Evolutionary conservation across 306 rosid species (phyloP).

Genomic region (Vigna unguiculata): DNA sequence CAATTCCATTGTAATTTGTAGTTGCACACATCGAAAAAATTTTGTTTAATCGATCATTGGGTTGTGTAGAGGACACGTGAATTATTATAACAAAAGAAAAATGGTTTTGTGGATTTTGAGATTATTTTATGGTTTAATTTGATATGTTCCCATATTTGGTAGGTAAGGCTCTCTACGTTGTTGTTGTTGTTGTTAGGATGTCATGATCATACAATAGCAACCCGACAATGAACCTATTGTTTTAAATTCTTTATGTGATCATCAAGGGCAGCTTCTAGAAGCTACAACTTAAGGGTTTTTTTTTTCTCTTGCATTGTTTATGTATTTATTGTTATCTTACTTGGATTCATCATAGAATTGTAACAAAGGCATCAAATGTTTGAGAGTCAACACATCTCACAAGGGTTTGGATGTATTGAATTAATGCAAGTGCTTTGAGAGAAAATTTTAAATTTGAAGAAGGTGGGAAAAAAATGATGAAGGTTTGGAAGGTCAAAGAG

Average conservation of each 20-base stretch:
- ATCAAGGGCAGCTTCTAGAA: conserved; percentile 58
- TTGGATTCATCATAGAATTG: not conserved
- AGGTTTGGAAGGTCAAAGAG: conserved; percentile 52
- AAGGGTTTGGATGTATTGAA: conserved; percentile 20
- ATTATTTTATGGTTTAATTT: conserved; percentile 14
- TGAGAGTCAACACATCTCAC: conserved; percentile 2
- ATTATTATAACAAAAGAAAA: conserved; percentile 26
- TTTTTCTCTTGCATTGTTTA: not conserved
- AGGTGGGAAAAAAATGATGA: not conserved
- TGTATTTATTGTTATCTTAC: not conserved
- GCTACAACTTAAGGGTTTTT: conserved; percentile 22
- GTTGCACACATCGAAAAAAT: conserved; percentile 35
- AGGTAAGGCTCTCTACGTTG: conserved; percentile 34
- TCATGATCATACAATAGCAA: conserved; percentile 63
- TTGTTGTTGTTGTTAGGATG: conserved; percentile 52
- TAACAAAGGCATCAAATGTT: conserved; percentile 8
- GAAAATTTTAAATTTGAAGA: not conserved
- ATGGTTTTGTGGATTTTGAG: not conserved
- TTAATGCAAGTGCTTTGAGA: not conserved
- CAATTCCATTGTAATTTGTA: conserved; percentile 41
- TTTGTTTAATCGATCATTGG: conserved; percentile 23
- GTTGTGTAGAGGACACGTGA: conserved; percentile 25
- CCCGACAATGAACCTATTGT: conserved; percentile 38
- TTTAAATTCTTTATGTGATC: conserved; percentile 40
- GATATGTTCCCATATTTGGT: conserved; percentile 39